phyloP scores from a whole-genome alignment of 2,329 filamentous ascomycete species.

The Venturia oleaginea region DNA sequence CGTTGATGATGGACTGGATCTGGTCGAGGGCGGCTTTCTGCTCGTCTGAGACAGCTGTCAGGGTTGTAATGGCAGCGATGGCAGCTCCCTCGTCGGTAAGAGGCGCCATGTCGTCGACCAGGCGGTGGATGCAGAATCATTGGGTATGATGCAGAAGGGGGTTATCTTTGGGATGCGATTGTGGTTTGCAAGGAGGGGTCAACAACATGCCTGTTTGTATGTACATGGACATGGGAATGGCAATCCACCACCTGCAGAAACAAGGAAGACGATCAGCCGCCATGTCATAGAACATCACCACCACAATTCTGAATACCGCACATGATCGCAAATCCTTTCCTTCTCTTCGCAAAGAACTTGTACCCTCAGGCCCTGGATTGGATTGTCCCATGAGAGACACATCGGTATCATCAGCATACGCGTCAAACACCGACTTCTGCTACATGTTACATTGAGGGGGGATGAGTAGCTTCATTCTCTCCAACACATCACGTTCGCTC shows the following conservation, averaged over 20 bases:
- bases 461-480: neutral
- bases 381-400: neutral
- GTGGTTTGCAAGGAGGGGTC: neutral
- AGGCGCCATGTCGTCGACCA: constrained; percentile 18
- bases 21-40: constrained; percentile 26
- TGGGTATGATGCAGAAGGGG: neutral
- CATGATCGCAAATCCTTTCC: neutral
- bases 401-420: neutral
- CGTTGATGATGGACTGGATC: constrained; percentile 30
- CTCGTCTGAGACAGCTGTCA: constrained; percentile 25
- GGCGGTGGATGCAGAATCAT: neutral
- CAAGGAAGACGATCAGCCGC: neutral
- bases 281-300: neutral
- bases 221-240: no score
- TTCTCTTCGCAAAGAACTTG: neutral
- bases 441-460: neutral
- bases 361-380: neutral
- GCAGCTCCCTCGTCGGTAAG: constrained; percentile 34
- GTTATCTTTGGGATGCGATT: neutral
- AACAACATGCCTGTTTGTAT: neutral
- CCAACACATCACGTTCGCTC: neutral
- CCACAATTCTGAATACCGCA: neutral
- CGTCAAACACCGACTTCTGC: neutral
- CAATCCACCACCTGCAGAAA: no score
- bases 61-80: constrained; percentile 28